Conservation (phyloP, 176 grass and related monocot species). For the Secale cereale region DNA sequence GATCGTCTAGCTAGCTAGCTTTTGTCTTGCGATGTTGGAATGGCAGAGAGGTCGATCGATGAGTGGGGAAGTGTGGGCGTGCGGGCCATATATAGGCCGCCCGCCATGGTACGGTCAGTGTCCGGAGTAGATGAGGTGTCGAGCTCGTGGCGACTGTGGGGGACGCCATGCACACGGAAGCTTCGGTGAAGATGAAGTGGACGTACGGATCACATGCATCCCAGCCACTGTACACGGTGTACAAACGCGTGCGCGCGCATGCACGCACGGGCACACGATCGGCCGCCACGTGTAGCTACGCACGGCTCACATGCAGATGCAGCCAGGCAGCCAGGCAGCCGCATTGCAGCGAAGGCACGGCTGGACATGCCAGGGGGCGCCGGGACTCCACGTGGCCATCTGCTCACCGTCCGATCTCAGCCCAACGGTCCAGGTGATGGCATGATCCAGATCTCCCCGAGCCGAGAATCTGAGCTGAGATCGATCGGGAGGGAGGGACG, state of each 20-base stretch:
- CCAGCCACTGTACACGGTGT: background rate
- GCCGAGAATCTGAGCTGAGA: background rate
- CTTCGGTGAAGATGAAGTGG: background rate
- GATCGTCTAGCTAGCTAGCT: background rate
- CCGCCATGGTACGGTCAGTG: background rate
- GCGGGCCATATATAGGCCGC: background rate
- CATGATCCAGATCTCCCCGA: background rate
- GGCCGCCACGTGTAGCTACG: too few species aligned
- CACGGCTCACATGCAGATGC: too few species aligned
- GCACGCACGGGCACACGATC: too few species aligned
- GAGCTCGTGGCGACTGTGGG: background rate
- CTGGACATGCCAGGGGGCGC: too few species aligned
- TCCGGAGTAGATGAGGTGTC: slow-evolving; percentile 11
- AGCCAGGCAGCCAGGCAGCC: too few species aligned
- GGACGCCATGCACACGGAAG: background rate
- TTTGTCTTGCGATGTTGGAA: background rate
- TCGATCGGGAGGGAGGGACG: background rate
- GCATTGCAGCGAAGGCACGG: background rate
- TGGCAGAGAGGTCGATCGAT: background rate
- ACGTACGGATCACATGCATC: background rate
- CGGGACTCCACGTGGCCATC: background rate
- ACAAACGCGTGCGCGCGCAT: background rate
- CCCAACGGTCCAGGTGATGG: background rate
- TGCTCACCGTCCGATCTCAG: background rate
- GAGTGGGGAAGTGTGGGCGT: background rate